Conservation (phyloP, 225 moss, liverwort and hornwort species). For the Polytrichum formosum region DNA sequence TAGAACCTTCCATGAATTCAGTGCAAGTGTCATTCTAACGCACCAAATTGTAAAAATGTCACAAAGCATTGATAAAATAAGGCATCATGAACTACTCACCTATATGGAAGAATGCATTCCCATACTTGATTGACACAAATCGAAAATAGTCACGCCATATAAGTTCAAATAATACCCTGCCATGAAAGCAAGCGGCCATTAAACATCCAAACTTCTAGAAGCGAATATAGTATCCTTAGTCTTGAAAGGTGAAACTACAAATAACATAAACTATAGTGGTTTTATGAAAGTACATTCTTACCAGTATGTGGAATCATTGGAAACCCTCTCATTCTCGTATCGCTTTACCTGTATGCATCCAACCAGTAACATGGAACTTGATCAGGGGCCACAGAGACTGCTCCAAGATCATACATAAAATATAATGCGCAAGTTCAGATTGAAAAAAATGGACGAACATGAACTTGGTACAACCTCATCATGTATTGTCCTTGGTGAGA, state of each 20-base stretch:
- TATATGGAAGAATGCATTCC: slow-evolving; percentile 79
- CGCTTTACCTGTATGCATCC: slow-evolving; percentile 61
- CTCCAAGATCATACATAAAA: too few relatives aligned
- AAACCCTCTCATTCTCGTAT: slow-evolving; percentile 84
- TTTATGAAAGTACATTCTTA: slow-evolving; percentile 17
- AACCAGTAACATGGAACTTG: background rate
- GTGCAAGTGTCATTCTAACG: too few relatives aligned
- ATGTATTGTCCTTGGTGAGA: slow-evolving; percentile 82
- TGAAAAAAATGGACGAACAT: too few relatives aligned
- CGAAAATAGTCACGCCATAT: slow-evolving; percentile 99
- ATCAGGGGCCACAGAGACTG: too few relatives aligned
- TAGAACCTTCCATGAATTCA: too few relatives aligned
- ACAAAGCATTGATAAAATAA: slow-evolving; percentile 1
- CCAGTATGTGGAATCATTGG: slow-evolving; percentile 98
- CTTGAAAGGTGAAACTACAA: too few relatives aligned
- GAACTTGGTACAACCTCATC: slow-evolving; percentile 57
- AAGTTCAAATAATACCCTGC: slow-evolving; percentile 95
- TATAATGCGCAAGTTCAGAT: too few relatives aligned
- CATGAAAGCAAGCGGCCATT: background rate
- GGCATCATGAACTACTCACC: slow-evolving; percentile 29
- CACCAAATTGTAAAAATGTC: too few relatives aligned
- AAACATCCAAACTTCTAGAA: too few relatives aligned
- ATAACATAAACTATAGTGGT: too few relatives aligned
- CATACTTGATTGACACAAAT: slow-evolving; percentile 97
- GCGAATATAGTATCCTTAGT: too few relatives aligned